Evolutionary conservation across 208 protist genomes (phyloP), one percentile per base, ranked within the genome.

Genomic region (Strigomonas culicis): DNA sequence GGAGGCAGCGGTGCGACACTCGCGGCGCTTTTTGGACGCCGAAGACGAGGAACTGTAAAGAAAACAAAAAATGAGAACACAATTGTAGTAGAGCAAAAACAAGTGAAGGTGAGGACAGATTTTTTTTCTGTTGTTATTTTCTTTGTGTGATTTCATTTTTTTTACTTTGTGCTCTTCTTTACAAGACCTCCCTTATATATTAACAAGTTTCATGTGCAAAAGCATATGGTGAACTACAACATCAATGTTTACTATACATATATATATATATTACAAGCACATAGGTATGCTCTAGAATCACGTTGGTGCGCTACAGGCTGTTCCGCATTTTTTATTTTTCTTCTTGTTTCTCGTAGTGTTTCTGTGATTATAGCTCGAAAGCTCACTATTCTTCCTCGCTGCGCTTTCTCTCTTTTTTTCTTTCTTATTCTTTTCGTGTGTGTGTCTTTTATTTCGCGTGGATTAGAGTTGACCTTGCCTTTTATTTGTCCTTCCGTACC

Each of bases 401-500:
- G 4, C 46, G 4, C 46, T 50, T 50, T 50, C 46, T 50, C 53
- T 61, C 61, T 53, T 30, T 44, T 27, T 61, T 31, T 13, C 34
- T 31, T 68, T 55, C 10, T 46, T 69, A 24, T 69, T 63, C 51
- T 57, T 43, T 22, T 43, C 15, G 13, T 47, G 15, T 47, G 15
- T 67, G 10, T 61, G 24, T 61, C 8, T 19, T 61, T 10, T 22
- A 27, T n/a, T 50, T 44, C 32, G 41, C n/a, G n/a, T n/a, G n/a
- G n/a, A n/a, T 53, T 24, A 43, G 25, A 7, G 4, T 61, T 46
- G 4, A 7, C 13, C 34, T 46, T 6, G 30, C 22, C n/a, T 21
- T 61, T 22, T 7, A 7, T n/a, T 13, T 36, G 46, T 21, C 27
- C 56, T 63, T 53, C 7, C 36, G 27, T 4, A 68, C 32, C 22